A percentile compares a stretch with the other conserved stretches of the same genome.
phyloP scores from a whole-genome alignment of 2,329 filamentous ascomycete genomes.

The Zalaria sp. region DNA sequence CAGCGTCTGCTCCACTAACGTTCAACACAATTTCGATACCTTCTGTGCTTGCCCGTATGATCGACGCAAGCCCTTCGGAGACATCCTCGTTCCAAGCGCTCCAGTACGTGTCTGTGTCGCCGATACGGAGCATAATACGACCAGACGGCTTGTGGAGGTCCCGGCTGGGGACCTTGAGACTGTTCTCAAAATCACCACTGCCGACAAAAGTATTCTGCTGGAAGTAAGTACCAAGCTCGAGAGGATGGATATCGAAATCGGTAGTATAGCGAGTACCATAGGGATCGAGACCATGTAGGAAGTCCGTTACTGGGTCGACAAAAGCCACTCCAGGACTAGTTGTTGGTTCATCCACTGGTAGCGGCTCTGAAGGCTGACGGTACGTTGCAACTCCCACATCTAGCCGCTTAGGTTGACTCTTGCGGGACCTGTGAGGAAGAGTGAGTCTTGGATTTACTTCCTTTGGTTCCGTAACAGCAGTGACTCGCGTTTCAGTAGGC shows the following conservation, averaged over 20 bases:
- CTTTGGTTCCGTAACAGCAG: not conserved
- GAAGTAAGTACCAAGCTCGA: slow-evolving; percentile 40
- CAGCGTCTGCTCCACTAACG: not conserved
- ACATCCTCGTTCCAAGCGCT: slow-evolving; percentile 42
- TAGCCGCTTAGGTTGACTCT: slow-evolving; percentile 27
- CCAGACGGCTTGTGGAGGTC: slow-evolving; percentile 43
- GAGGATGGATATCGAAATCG: slow-evolving; percentile 37
- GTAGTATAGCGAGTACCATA: slow-evolving; percentile 35
- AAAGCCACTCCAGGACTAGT: not conserved
- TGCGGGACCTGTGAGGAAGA: slow-evolving; percentile 13
- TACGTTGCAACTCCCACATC: slow-evolving; percentile 31
- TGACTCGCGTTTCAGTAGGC: too few species aligned
- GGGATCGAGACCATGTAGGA: slow-evolving; percentile 30
- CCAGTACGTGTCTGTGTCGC: slow-evolving; percentile 25
- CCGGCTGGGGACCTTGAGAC: slow-evolving; percentile 25
- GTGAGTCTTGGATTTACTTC: not conserved
- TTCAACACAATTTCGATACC: slow-evolving; percentile 6
- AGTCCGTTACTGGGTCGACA: slow-evolving; percentile 2
- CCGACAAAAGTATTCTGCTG: slow-evolving; percentile 43
- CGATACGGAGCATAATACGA: slow-evolving; percentile 25
- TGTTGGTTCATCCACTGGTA: slow-evolving; percentile 10
- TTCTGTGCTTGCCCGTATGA: slow-evolving; percentile 20
- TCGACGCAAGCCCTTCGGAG: slow-evolving; percentile 28
- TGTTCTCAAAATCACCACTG: slow-evolving; percentile 37
- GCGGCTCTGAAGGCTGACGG: slow-evolving; percentile 26